Evolutionary conservation across 306 rosid genomes (phyloP).

Genomic region (Rosa persica): DNA sequence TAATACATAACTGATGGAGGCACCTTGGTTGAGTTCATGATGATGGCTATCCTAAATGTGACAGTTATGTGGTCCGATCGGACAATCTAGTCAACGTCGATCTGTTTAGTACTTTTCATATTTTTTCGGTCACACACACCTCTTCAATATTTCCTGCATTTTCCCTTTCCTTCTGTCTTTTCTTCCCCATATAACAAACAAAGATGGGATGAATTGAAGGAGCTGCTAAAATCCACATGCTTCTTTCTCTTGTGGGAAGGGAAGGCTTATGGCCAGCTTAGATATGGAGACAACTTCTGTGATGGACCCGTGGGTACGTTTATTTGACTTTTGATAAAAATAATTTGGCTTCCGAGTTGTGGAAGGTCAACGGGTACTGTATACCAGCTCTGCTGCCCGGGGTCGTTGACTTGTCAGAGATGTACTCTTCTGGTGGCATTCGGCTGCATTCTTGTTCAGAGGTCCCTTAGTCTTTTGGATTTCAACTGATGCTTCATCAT

Average conservation of each 20-base stretch:
- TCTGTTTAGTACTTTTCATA: background rate
- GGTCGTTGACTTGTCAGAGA: conserved; percentile 54
- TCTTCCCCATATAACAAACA: background rate
- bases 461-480: conserved; percentile 39
- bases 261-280: background rate
- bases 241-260: background rate
- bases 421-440: background rate
- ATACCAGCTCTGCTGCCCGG: conserved; percentile 20
- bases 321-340: background rate
- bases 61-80: background rate
- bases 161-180: background rate
- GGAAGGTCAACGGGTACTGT: conserved; percentile 54
- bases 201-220: background rate
- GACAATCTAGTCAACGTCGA: background rate
- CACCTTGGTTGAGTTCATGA: background rate
- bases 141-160: background rate
- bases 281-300: conserved; percentile 9
- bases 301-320: background rate
- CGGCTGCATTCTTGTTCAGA: conserved; percentile 15
- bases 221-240: background rate
- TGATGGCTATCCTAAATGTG: background rate
- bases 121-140: background rate
- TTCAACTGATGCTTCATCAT: background rate
- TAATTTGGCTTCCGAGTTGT: background rate
- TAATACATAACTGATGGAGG: background rate